Evolutionary conservation across 306 rosid species (phyloP).

Genomic region (Lagenaria siceraria): DNA sequence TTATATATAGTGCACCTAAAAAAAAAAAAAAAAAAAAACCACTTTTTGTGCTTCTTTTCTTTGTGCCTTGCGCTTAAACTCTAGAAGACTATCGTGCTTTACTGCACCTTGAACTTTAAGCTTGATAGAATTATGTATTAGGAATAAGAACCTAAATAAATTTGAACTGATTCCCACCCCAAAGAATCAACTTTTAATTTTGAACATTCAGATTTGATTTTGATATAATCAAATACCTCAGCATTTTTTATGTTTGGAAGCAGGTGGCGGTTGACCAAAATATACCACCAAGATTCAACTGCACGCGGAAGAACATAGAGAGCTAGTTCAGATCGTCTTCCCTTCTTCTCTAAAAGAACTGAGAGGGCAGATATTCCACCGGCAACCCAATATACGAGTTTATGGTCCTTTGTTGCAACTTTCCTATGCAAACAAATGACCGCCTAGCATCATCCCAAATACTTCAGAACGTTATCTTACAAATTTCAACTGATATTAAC

Average conservation of each 20-base stretch:
- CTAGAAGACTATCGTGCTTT: no score
- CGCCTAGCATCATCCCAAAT: conserved; percentile 43
- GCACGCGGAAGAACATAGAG: conserved; percentile 94
- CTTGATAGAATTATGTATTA: no score
- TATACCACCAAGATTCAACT: conserved; percentile 85
- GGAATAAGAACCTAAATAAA: not conserved
- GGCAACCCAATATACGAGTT: conserved; percentile 82
- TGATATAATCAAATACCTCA: conserved; percentile 43
- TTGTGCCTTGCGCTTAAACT: no score
- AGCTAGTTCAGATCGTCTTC: conserved; percentile 91
- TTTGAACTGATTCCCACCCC: not conserved
- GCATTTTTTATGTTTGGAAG: conserved; percentile 79
- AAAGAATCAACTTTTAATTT: not conserved
- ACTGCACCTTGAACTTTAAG: no score
- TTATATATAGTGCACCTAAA: no score
- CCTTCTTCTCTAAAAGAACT: conserved; percentile 77
- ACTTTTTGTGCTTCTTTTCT: no score
- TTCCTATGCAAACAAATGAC: conserved; percentile 84
- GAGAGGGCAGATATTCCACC: conserved; percentile 82
- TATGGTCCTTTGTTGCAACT: conserved; percentile 76
- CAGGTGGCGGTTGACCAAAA: conserved; percentile 79
- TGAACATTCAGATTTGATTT: not conserved
- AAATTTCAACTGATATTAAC: conserved; percentile 7
- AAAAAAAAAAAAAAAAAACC: no score
- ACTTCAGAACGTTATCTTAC: conserved; percentile 11